Conservation (phyloP, 306 rosid genomes). For the Cucumis hystrix region DNA sequence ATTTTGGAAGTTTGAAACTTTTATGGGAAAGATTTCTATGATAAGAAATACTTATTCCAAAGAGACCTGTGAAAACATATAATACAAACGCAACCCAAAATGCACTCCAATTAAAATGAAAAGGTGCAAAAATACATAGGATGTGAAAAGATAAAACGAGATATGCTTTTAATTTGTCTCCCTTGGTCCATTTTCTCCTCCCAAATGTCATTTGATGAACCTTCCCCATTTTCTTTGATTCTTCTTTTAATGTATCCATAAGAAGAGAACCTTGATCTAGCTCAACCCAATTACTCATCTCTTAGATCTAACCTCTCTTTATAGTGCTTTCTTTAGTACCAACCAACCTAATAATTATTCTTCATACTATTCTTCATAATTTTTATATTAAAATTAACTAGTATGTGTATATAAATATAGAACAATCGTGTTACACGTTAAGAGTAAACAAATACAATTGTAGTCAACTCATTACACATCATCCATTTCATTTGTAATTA, state of each 20-base stretch:
- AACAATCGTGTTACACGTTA: too few species aligned
- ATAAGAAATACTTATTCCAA: constrained; percentile 59
- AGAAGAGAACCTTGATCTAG: background rate
- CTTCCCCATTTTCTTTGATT: background rate
- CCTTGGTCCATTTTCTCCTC: background rate
- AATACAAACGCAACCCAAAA: constrained; percentile 43
- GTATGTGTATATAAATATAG: too few species aligned
- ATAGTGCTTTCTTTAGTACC: background rate
- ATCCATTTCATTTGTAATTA: too few species aligned
- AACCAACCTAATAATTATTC: too few species aligned
- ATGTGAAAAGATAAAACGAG: constrained; percentile 43
- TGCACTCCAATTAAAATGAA: constrained; percentile 50
- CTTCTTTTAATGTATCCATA: background rate
- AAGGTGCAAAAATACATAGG: constrained; percentile 53
- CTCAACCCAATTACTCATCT: background rate
- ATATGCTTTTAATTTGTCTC: constrained; percentile 33
- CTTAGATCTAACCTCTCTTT: background rate
- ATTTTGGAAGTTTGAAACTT: constrained; percentile 80
- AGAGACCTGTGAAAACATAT: constrained; percentile 48
- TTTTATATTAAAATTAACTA: too few species aligned
- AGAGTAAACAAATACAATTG: too few species aligned
- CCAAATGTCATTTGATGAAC: background rate
- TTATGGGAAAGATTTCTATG: constrained; percentile 75
- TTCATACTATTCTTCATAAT: too few species aligned
- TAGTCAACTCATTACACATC: too few species aligned